Evolutionary conservation across 306 rosid species (phyloP), one percentile per base, ranked within the genome.

Genomic region (Rosa chinensis): DNA sequence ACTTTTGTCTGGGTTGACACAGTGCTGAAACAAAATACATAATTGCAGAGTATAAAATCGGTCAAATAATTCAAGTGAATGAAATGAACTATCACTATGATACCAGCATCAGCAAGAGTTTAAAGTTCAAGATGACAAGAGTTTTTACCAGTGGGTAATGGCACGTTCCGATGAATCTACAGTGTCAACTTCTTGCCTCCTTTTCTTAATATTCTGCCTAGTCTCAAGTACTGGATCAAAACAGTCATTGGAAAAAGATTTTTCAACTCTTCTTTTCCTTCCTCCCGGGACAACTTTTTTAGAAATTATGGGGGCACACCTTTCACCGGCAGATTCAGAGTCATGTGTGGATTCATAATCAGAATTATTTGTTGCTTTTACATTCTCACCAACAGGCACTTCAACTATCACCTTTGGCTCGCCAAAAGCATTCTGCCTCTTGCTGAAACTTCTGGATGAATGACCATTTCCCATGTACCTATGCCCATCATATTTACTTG

Each of bases 351-450:
- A 67, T 35, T 80, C 88, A 79, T 85, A 76, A 32, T 62, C 82
- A 71, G 76, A 25, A 82, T 78, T 71, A 53, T 53, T 70, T 28
- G 56, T 72, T 73, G 74, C 83, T 64, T 81, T 74, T 32, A 52
- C 74, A 79, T 68, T 78, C 75, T 86, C 86, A 79, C 74, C 90
- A 49, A 85, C 59, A 44, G 97, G 92, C 52, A 93, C 96, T 90
- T 95, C 98, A 79, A 93, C 94, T 58, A 93, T 90, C 67, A 82
- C 98, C 88, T 90, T 95, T 14, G 99, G 93, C 79, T 93, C 99
- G 50, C 81, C 94, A 61, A 83, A 77, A 72, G 92, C 72, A 86
- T 75, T 78, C 76, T 68, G 93, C 52, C 86, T 84, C 80, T 82
- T 77, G 47, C 82, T 70, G 75, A 28, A 52, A 74, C 74, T 71